Evolutionary conservation across 352 stramenopile genomes (phyloP).

Genomic region (Globisporangium cederbergense): DNA sequence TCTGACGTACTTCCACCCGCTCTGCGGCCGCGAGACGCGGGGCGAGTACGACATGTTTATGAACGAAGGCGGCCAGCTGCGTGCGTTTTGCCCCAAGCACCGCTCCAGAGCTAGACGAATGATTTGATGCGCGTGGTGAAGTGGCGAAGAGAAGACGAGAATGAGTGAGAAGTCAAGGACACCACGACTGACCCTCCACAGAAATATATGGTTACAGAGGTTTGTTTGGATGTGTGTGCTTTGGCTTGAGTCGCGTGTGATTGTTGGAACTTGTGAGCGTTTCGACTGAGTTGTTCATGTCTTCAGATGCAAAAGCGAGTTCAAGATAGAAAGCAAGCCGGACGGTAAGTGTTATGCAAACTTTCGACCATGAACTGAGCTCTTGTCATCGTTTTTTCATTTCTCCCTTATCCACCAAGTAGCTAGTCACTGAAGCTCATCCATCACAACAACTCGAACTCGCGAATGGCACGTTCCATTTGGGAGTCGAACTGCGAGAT

Average conservation of each 20-base stretch:
- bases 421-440: not conserved
- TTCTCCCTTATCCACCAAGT: not conserved
- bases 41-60: slow-evolving; percentile 89
- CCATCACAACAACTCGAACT: slow-evolving; percentile 63
- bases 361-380: not conserved
- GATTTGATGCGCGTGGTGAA: slow-evolving; percentile 8
- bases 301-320: not conserved
- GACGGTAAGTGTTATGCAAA: not conserved
- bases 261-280: not conserved
- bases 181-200: not conserved
- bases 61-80: slow-evolving; percentile 81
- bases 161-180: not conserved
- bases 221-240: slow-evolving; percentile 8
- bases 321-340: not conserved
- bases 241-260: slow-evolving; percentile 1
- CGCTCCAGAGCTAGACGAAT: slow-evolving; percentile 42
- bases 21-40: slow-evolving; percentile 79
- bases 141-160: not conserved
- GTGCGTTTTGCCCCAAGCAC: slow-evolving; percentile 79
- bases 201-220: slow-evolving; percentile 14
- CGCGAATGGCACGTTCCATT: slow-evolving; percentile 61
- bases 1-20: slow-evolving; percentile 71
- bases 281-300: not conserved
- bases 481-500: slow-evolving; percentile 80
- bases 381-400: not conserved